Evolutionary conservation across 495 filamentous ascomycete species (phyloP), one percentile per base, ranked within the genome.

Genomic region (Penicillium psychrofluorescens): DNA sequence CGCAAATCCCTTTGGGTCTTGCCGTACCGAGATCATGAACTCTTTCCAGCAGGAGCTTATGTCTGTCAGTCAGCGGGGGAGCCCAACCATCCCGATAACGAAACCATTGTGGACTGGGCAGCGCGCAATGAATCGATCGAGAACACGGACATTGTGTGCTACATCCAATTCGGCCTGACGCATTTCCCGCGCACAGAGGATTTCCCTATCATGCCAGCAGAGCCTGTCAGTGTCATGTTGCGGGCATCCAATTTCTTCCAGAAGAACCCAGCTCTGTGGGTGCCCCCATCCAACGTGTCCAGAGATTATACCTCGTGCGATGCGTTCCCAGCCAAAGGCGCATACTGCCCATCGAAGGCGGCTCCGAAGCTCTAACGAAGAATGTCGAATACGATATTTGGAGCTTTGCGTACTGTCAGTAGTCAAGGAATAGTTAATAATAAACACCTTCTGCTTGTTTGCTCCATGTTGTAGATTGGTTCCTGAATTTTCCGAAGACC

Each of bases 181-280:
- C 78, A 81, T 53, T 66, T 77, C 35, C 74, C 76, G 4, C 59
- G 78, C 6, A 63, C 66, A 8, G 78, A 82, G 54, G 78, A 82
- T 49, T 82, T 79, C 61, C 78, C 78, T 3, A 71, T 83, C 40
- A 88, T 88, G 84, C 84, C 84, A 2, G 76, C 73, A 45, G 84
- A 88, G 70, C 77, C 75, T 7, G 84, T 90, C 64, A 76, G 74
- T 41, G 74, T 86, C n/a, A 68, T 70, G 51, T 45, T 88, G 50
- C 79, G 81, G 51, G 81, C 83, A 4, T 75, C 73, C 4, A 83
- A 85, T 44, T 87, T 87, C 68, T 84, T 84, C 54, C 72, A 79
- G 34, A 72, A 70, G 64, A 88, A 87, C 48, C 84, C 84, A 5
- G 80, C 79, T 22, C 52, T 86, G 6, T 83, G 85, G 66, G 84